Base-by-base conservation (phyloP, 2,329 filamentous ascomycete genomes). In the Pestalotiopsis sp. region DNA sequence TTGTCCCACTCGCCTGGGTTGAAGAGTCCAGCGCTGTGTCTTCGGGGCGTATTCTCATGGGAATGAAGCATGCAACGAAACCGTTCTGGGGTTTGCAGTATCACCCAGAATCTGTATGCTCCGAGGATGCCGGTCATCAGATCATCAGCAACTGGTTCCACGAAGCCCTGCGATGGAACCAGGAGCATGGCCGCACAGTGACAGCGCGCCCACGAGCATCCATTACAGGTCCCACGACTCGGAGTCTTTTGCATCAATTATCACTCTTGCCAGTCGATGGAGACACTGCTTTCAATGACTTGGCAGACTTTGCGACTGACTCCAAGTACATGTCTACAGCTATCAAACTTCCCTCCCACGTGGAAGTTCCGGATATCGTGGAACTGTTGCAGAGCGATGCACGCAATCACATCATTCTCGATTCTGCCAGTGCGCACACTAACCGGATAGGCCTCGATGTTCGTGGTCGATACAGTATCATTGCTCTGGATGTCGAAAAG, bases 61-160 rank as follows among this genome's bases (percentile, higher is more conserved):
- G 88, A 0, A 89, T 91, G 17, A 88, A 85, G 71, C 94, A 97
- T 78, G 80, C 78, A 20, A 76, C 72, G 1, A 91, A 89, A 72
- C 94, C 95, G 0, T 92, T 95, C 71, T 97, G 92, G 91, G 95
- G 92, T 0, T 85, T 97, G 20, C 95, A 97, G 76, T 97, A 96
- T 74, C 94, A 97, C 76, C 94, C 94, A 0, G 94, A 98, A 79
- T 97, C 93, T 0, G 88, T 94, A 14, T 97, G 94, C 78, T 97
- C 94, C 4, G 92, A 93, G 52, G 81, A 84, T 3, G 86, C 87
- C 69, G 91, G 92, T 1, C 87, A 86, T 23, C 81, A 83, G 14
- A 84, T 97, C 31, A 84, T 97, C 45, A 80, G 80, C 65, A 93
- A 93, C 75, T 97, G 94, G 93, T 96, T 94, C 86, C 76, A 79